These are phyloP conservation scores for Camellia oleifera DNA, from an alignment of 179 eudicot genomes.

Conservation along the genomic window DNA sequence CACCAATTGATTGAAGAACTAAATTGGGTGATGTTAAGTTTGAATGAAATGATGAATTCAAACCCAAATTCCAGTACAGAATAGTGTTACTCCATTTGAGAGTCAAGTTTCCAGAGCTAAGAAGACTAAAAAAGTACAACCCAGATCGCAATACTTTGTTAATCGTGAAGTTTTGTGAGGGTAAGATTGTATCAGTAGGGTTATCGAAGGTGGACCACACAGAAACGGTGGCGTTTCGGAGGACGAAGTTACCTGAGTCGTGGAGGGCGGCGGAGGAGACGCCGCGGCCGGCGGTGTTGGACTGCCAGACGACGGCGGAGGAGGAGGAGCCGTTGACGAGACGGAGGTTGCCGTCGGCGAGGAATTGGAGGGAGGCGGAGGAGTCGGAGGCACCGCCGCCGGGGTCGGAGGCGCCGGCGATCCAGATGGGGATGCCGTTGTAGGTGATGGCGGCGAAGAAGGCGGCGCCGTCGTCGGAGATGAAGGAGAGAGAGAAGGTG, in stretches of 20 bases:
- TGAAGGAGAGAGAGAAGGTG: constrained; percentile 51
- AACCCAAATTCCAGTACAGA: constrained; percentile 45
- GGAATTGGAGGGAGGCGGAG: constrained; percentile 37
- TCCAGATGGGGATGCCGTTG: constrained; percentile 47
- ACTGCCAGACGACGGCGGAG: constrained; percentile 45
- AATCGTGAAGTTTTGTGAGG: constrained; percentile 41
- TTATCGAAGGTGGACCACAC: constrained; percentile 70
- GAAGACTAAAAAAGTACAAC: constrained; percentile 51
- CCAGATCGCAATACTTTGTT: constrained; percentile 45
- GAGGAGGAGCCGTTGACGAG: constrained; percentile 35
- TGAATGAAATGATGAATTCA: constrained; percentile 40
- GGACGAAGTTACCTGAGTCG: constrained; percentile 56
- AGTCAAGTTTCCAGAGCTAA: constrained; percentile 49
- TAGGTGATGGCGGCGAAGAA: constrained; percentile 46
- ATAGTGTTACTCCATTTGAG: constrained; percentile 54
- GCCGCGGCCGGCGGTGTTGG: constrained; percentile 51
- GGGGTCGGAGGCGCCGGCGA: constrained; percentile 37
- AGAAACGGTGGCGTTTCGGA: constrained; percentile 35
- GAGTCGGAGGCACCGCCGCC: constrained; percentile 26
- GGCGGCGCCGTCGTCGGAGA: constrained; percentile 14
- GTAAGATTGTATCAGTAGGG: constrained; percentile 64
- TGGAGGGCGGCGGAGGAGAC: constrained; percentile 48
- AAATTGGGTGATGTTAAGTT: constrained; percentile 48
- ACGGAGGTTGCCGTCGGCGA: constrained; percentile 41
- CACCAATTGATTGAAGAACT: constrained; percentile 44